Percentiles rank a stretch among this genome's conserved stretches.
Conservation (phyloP, 2,329 filamentous ascomycete species). For the Exophiala xenobiotica region DNA sequence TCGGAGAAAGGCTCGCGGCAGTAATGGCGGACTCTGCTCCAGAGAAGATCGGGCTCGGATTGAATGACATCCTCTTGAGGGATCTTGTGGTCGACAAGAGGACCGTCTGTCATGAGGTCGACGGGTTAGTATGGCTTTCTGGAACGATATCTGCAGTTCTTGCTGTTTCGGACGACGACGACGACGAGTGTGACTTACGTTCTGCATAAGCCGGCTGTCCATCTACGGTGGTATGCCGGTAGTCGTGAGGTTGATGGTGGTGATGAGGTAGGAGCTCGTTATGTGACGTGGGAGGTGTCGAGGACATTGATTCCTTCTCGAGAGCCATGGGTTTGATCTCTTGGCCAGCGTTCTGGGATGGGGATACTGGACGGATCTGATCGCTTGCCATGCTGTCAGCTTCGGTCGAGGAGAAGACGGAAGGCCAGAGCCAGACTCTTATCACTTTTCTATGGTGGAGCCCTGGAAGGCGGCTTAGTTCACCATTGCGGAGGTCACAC, state of each 20-base stretch:
- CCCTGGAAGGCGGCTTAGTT: neutral
- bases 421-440: constrained; percentile 9
- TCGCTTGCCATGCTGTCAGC: constrained; percentile 12
- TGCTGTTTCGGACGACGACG: no score
- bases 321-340: constrained; percentile 19
- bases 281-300: constrained; percentile 22
- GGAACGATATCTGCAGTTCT: no score
- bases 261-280: constrained; percentile 13
- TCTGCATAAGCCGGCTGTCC: constrained; percentile 29
- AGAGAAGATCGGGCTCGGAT: constrained; percentile 40
- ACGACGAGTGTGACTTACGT: no score
- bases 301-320: constrained; percentile 22
- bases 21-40: constrained; percentile 54
- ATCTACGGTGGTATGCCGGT: constrained; percentile 23
- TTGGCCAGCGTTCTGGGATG: constrained; percentile 4
- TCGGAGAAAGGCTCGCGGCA: constrained; percentile 63
- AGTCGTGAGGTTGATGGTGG: constrained; percentile 8
- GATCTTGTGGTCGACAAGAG: constrained; percentile 36
- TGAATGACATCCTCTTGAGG: constrained; percentile 32
- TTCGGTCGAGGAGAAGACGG: neutral
- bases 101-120: constrained; percentile 30
- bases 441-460: constrained; percentile 7
- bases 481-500: constrained; percentile 5
- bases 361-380: constrained; percentile 2
- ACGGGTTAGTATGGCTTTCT: no score